Evolutionary conservation across 495 filamentous ascomycete species (phyloP).

Genomic region (Penicillium cosmopolitanum): DNA sequence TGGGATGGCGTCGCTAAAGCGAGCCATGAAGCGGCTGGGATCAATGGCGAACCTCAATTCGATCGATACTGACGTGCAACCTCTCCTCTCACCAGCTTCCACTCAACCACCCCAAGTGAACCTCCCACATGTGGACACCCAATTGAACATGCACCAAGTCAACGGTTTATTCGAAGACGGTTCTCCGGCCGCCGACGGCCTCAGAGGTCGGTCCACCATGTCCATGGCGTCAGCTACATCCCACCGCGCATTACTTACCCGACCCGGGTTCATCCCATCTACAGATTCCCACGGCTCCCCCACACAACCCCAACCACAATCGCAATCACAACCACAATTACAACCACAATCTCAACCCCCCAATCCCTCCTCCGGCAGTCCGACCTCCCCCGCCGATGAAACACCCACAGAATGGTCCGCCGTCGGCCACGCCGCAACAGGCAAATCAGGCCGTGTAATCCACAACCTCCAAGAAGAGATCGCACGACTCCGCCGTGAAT

Average conservation of each 20-base stretch:
- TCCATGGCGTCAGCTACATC: background rate
- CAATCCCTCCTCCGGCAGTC: constrained; percentile 24
- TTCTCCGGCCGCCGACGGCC: constrained; percentile 18
- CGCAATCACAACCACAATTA: constrained; percentile 13
- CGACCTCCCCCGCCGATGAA: constrained; percentile 37
- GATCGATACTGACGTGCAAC: background rate
- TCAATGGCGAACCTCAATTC: background rate
- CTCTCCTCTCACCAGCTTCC: constrained; percentile 1
- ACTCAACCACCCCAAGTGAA: constrained; percentile 43
- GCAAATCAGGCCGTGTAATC: constrained; percentile 93
- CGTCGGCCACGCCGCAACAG: constrained; percentile 74
- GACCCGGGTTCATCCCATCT: background rate
- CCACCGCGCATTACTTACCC: background rate
- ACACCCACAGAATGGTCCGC: constrained; percentile 67
- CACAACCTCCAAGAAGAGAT: constrained; percentile 88
- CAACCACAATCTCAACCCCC: constrained; percentile 12
- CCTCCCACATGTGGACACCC: constrained; percentile 48
- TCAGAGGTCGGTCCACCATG: constrained; percentile 20
- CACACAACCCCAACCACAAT: constrained; percentile 8
- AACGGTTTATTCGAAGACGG: constrained; percentile 41
- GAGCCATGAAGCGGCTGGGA: background rate
- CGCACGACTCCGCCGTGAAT: constrained; percentile 79
- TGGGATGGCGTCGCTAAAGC: background rate
- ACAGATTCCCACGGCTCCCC: constrained; percentile 30
- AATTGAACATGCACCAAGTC: constrained; percentile 51